Evolutionary conservation across 352 stramenopile genomes (phyloP).

Genomic region (Globisporangium rhizosaccharum): DNA sequence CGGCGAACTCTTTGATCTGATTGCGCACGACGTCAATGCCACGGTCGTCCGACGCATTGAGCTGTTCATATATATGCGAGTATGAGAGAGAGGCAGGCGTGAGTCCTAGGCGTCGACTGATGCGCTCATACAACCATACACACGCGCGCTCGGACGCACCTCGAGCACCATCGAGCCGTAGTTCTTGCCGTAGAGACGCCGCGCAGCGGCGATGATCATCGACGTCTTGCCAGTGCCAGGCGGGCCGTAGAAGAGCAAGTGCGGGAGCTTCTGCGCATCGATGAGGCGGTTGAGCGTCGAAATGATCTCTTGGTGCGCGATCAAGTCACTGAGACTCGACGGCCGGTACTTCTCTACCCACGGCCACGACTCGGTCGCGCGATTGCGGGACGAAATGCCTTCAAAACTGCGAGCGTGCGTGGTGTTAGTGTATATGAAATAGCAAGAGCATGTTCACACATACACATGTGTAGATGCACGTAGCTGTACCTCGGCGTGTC

Average conservation of each 20-base stretch:
- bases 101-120: neutral
- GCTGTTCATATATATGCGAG: constrained; percentile 25
- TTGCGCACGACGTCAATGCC: constrained; percentile 97
- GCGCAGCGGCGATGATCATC: constrained; percentile 95
- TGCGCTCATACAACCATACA: constrained; percentile 1
- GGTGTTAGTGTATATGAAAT: neutral
- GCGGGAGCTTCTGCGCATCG: constrained; percentile 94
- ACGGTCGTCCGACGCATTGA: constrained; percentile 97
- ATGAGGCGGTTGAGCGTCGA: constrained; percentile 95
- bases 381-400: constrained; percentile 78
- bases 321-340: constrained; percentile 91
- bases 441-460: neutral
- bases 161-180: constrained; percentile 94
- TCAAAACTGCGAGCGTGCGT: constrained; percentile 40
- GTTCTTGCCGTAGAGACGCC: constrained; percentile 93
- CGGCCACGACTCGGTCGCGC: constrained; percentile 84
- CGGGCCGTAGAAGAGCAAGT: constrained; percentile 96
- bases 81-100: neutral
- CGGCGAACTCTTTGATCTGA: constrained; percentile 98
- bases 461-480: neutral
- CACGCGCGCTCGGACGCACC: constrained; percentile 19
- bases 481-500: constrained; percentile 31
- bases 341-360: constrained; percentile 99
- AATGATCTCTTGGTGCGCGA: constrained; percentile 97
- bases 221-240: constrained; percentile 97